These are phyloP conservation scores for Sarocladium brachiariae DNA, from an alignment of 2,329 filamentous ascomycete genomes.

Conservation along the genomic window DNA sequence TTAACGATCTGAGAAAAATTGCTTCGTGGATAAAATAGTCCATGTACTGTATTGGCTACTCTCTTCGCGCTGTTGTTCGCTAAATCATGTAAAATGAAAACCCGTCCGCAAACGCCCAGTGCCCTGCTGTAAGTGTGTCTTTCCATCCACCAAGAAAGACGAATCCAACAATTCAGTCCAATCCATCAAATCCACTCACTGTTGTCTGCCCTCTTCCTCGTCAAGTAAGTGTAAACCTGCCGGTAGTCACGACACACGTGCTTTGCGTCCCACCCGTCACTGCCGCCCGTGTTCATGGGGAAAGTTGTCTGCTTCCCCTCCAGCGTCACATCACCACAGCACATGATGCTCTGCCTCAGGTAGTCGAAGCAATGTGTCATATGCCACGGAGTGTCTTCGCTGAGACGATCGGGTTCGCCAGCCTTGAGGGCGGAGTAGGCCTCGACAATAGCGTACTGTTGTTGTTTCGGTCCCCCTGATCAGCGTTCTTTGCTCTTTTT, in stretches of 20 bases:
- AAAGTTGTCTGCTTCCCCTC: slow-evolving; percentile 3
- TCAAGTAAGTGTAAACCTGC: slow-evolving; percentile 6
- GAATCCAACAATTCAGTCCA: too few species aligned
- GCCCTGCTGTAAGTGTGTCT: too few species aligned
- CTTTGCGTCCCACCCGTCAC: slow-evolving; percentile 7
- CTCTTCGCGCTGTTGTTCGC: too few species aligned
- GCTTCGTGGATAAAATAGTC: too few species aligned
- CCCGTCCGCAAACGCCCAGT: too few species aligned
- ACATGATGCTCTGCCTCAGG: slow-evolving; percentile 13
- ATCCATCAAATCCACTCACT: neutral
- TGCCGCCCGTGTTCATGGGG: neutral
- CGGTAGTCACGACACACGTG: slow-evolving; percentile 6
- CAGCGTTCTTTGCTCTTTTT: too few species aligned
- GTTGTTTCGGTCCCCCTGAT: too few species aligned
- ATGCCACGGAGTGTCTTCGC: slow-evolving; percentile 1
- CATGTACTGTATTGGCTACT: too few species aligned
- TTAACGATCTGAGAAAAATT: too few species aligned
- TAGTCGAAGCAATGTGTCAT: slow-evolving; percentile 11
- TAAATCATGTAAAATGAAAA: too few species aligned
- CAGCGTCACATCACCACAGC: slow-evolving; percentile 10
- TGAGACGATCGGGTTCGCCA: neutral
- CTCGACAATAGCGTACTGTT: slow-evolving; percentile 4
- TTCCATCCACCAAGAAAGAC: too few species aligned
- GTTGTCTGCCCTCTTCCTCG: slow-evolving; percentile 6
- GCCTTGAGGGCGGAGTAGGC: neutral